Evolutionary conservation across 2,329 filamentous ascomycete genomes (phyloP), one percentile per base, ranked within the genome.

Genomic region (Pleoardoris graminearum): DNA sequence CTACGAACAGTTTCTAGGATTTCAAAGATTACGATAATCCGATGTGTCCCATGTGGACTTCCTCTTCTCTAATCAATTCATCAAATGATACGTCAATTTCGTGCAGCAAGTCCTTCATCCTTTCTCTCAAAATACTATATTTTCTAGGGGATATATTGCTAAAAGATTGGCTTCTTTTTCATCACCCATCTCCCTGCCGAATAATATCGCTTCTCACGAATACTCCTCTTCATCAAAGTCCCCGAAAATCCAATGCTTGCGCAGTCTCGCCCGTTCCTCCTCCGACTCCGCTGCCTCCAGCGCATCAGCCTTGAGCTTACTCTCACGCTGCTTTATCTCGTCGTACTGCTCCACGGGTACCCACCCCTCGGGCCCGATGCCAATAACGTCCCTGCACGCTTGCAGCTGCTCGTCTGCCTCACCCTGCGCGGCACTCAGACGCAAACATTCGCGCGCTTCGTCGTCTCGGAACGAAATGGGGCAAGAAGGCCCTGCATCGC

Each of bases 221-320:
- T 67, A 65, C 51, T 63, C 59, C 19, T 61, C 57, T 57, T 73
- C 69, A 56, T 70, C 63, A 49, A 68, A 65, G 10, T 27, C 25
- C 5, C 10, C 65, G 41, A 68, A 67, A 5, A 62, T 53, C 66
- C 65, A 69, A 55, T 69, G 62, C 55, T 63, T 54, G 12, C 4
- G 29, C 23, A 65, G 22, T 37, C 21, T 58, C 44, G 27, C 17
- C 30, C 59, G 47, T 46, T 65, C 63, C 19, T 61, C 54, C 10
- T 63, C 51, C 32, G 60, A 57, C 48, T 68, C 60, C 50, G 61
- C 57, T 50, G 52, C 54, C 30, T 62, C 59, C 42, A 66, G 55
- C 21, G 62, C 58, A 48, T 63, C 49, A 16, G 48, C 60, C 49
- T 69, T 71, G 22, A 68, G 48, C 52, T 60, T 51, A 0, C 2